phyloP scores from a whole-genome alignment of 768 basidiomycete genomes.

The Hortiboletus flavorubellus region DNA sequence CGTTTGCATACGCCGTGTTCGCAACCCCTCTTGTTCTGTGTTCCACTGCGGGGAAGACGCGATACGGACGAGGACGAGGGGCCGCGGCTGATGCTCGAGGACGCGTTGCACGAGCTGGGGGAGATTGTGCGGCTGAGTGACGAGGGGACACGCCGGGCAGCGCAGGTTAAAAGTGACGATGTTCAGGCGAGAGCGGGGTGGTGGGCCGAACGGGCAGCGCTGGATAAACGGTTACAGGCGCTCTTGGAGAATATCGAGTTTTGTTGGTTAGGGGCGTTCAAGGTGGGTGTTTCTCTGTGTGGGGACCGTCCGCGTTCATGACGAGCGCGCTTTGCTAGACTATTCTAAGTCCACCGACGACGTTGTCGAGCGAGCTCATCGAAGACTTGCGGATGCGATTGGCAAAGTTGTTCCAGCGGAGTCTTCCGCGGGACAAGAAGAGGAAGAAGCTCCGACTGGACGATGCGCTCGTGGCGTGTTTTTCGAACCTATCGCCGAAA shows the following conservation, averaged over 20 bases:
- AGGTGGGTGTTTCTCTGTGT: conserved; percentile 49
- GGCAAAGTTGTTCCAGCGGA: conserved; percentile 72
- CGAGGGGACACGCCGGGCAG: conserved; percentile 68
- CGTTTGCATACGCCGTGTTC: conserved; percentile 59
- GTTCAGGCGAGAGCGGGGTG: conserved; percentile 64
- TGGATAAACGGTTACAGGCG: conserved; percentile 75
- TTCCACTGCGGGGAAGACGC: conserved; percentile 82
- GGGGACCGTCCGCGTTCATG: background rate
- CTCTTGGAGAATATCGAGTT: conserved; percentile 87
- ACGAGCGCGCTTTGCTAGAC: conserved; percentile 36
- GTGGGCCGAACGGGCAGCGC: conserved; percentile 78
- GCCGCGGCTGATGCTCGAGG: conserved; percentile 68
- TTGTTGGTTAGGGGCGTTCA: conserved; percentile 97
- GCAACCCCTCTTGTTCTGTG: conserved; percentile 75
- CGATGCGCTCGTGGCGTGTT: conserved; percentile 76
- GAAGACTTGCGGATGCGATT: conserved; percentile 60
- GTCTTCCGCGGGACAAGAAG: conserved; percentile 57
- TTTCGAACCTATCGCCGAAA: conserved; percentile 76
- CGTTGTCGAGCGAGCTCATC: conserved; percentile 44
- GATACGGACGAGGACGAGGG: conserved; percentile 74
- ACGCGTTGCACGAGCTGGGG: conserved; percentile 66
- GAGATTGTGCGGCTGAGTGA: conserved; percentile 83
- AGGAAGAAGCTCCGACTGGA: conserved; percentile 62
- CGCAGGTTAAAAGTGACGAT: conserved; percentile 65
- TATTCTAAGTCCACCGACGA: conserved; percentile 51